A percentile compares a stretch with the other conserved stretches of the same genome.
These are phyloP conservation scores for Aureobasidium leucospermi DNA, from an alignment of 2,329 filamentous ascomycete species.

Conservation along the genomic window DNA sequence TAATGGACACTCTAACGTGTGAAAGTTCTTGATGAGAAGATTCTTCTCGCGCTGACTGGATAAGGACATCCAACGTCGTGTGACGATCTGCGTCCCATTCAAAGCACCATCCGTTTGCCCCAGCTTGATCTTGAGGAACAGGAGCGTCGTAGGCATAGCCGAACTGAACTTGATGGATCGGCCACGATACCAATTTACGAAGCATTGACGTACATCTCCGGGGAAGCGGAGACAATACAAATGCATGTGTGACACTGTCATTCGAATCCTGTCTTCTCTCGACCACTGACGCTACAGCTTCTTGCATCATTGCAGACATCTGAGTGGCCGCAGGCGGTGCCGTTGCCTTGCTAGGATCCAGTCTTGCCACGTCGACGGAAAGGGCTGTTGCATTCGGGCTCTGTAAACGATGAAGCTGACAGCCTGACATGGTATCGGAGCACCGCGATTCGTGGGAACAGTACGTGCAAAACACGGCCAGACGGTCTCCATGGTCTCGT, in stretches of 20 bases:
- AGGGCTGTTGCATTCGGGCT: not conserved
- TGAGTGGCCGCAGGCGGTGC: not conserved
- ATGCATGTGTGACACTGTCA: slow-evolving; percentile 5
- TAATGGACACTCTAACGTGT: slow-evolving; percentile 9
- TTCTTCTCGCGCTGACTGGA: slow-evolving; percentile 5
- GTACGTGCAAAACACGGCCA: slow-evolving; percentile 5
- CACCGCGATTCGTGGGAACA: slow-evolving; percentile 1
- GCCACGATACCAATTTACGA: slow-evolving; percentile 12
- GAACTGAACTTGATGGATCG: slow-evolving; percentile 4
- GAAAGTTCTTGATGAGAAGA: not conserved
- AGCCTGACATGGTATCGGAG: slow-evolving; percentile 5
- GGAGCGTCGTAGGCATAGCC: not conserved
- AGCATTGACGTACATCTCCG: not conserved
- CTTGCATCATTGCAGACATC: not conserved
- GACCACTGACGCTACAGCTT: not conserved
- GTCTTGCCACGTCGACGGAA: not conserved
- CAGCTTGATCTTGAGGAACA: not conserved
- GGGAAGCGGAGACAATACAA: slow-evolving; percentile 18
- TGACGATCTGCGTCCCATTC: not conserved
- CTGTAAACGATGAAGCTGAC: slow-evolving; percentile 7
- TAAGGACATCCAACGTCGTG: not conserved
- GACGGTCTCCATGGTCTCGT: not conserved
- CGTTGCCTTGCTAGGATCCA: not conserved
- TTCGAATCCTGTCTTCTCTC: not conserved
- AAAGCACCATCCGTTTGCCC: not conserved